Percentiles rank a stretch among this genome's conserved stretches.
phyloP scores from a whole-genome alignment of 768 basidiomycete species.

The Dioszegia aurantiaca region DNA sequence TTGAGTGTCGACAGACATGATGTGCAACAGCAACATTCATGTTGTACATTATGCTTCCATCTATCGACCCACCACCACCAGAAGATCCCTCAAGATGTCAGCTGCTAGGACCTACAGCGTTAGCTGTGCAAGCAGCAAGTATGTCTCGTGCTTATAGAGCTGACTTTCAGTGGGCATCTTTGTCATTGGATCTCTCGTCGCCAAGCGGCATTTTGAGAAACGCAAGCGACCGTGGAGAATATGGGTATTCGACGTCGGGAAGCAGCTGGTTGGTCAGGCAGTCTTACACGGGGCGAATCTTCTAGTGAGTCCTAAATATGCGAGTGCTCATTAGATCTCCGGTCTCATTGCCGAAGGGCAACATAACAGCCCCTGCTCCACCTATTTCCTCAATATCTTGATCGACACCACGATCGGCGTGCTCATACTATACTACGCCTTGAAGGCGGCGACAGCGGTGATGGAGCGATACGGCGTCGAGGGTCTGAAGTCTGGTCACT shows the following conservation, averaged over 20 bases:
- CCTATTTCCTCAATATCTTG: slow-evolving; percentile 89
- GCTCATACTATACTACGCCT: slow-evolving; percentile 70
- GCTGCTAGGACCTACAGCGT: slow-evolving; percentile 46
- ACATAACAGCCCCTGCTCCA: slow-evolving; percentile 70
- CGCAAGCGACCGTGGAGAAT: slow-evolving; percentile 87
- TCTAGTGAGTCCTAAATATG: slow-evolving; percentile 56
- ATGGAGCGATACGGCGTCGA: slow-evolving; percentile 67
- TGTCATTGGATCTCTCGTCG: slow-evolving; percentile 79
- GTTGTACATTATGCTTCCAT: background rate
- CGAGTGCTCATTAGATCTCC: slow-evolving; percentile 59
- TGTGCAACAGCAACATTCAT: background rate
- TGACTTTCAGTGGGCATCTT: slow-evolving; percentile 87
- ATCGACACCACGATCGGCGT: slow-evolving; percentile 91
- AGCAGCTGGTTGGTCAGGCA: slow-evolving; percentile 70
- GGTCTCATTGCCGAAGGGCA: slow-evolving; percentile 68
- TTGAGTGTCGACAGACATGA: background rate
- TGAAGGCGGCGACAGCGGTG: slow-evolving; percentile 64
- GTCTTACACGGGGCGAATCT: slow-evolving; percentile 46
- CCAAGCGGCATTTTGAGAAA: slow-evolving; percentile 81
- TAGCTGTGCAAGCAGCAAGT: slow-evolving; percentile 48
- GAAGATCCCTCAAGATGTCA: slow-evolving; percentile 41
- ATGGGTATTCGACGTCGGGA: slow-evolving; percentile 92
- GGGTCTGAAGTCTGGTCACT: slow-evolving; percentile 81
- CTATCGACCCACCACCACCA: slow-evolving; percentile 18
- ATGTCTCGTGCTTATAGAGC: slow-evolving; percentile 26